phyloP scores from a whole-genome alignment of 2,329 filamentous ascomycete genomes.

The Elsinoe perseae region DNA sequence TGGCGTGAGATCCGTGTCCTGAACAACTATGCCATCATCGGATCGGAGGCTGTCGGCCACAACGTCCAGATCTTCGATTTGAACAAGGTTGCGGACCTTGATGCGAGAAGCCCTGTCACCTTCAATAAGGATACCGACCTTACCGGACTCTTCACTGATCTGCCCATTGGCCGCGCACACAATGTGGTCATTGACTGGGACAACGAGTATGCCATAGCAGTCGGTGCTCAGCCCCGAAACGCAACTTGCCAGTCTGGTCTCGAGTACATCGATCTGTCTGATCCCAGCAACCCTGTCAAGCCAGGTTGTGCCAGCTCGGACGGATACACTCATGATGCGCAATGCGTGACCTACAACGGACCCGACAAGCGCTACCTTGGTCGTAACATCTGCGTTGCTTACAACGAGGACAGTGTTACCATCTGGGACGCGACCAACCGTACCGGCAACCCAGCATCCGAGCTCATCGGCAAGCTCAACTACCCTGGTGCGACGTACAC shows the following conservation, averaged over 20 bases:
- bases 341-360: constrained; percentile 47
- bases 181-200: constrained; percentile 49
- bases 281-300: constrained; percentile 42
- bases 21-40: constrained; percentile 38
- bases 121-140: constrained; percentile 40
- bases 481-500: constrained; percentile 46
- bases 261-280: constrained; percentile 47
- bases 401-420: constrained; percentile 42
- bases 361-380: constrained; percentile 41
- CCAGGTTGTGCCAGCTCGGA: constrained; percentile 45
- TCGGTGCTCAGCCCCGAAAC: constrained; percentile 35
- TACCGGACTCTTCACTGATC: constrained; percentile 35
- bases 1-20: constrained; percentile 48
- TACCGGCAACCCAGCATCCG: constrained; percentile 22
- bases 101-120: constrained; percentile 38
- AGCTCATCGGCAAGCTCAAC: constrained; percentile 41
- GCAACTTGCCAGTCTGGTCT: constrained; percentile 42
- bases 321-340: constrained; percentile 51
- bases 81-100: constrained; percentile 42
- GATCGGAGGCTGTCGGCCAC: constrained; percentile 42
- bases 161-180: constrained; percentile 43
- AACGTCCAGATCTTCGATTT: constrained; percentile 58
- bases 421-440: constrained; percentile 43
- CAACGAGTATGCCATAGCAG: constrained; percentile 41
- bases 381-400: constrained; percentile 45